These are phyloP conservation scores for Coprinellus micaceus DNA, from an alignment of 768 basidiomycete genomes.

Conservation along the genomic window DNA sequence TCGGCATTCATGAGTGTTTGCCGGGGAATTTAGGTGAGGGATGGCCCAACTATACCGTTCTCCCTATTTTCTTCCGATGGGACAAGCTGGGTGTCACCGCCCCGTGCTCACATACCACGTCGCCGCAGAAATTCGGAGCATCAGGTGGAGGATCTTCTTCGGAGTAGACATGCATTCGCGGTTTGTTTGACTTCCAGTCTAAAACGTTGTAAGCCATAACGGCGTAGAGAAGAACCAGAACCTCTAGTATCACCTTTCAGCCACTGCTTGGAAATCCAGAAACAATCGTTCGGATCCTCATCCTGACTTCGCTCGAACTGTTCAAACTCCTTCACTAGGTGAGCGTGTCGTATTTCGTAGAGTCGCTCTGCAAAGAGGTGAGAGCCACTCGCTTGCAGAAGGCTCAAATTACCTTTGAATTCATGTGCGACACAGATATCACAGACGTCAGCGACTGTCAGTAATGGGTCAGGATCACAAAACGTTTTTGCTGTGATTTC, in stretches of 20 bases:
- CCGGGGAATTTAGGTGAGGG: not conserved
- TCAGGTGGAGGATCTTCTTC: constrained; percentile 68
- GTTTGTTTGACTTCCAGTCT: constrained; percentile 75
- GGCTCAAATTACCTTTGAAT: constrained; percentile 49
- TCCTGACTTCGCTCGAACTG: constrained; percentile 40
- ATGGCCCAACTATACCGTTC: constrained; percentile 39
- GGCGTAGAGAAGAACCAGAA: not conserved
- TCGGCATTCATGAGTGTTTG: not conserved
- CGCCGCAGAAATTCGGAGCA: constrained; percentile 45
- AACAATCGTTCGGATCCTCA: constrained; percentile 36
- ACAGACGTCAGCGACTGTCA: constrained; percentile 56
- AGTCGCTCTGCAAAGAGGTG: constrained; percentile 49
- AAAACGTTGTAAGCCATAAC: constrained; percentile 2
- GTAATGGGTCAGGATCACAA: constrained; percentile 44
- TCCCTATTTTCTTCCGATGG: constrained; percentile 60
- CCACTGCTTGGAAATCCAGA: constrained; percentile 81
- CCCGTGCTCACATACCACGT: constrained; percentile 75
- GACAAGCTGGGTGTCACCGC: constrained; percentile 51
- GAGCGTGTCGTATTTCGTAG: constrained; percentile 68
- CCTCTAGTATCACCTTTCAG: constrained; percentile 52
- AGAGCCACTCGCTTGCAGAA: not conserved
- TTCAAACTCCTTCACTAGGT: constrained; percentile 56
- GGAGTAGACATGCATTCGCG: constrained; percentile 67
- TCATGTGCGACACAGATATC: constrained; percentile 48
- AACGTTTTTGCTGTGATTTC: constrained; percentile 42